phyloP scores from a whole-genome alignment of 2,329 filamentous ascomycete species.

The Monosporascus ibericus region DNA sequence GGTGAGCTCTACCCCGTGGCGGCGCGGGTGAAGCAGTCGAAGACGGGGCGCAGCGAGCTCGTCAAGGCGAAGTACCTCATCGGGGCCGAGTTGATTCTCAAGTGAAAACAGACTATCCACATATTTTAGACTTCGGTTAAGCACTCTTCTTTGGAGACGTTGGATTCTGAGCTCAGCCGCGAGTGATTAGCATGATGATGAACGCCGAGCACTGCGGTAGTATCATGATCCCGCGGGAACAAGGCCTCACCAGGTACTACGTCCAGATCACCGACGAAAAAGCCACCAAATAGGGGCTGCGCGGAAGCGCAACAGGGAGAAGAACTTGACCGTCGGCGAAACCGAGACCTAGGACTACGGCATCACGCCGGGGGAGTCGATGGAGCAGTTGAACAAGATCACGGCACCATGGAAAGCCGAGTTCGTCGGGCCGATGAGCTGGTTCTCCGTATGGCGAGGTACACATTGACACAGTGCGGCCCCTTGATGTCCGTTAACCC shows the following conservation, averaged over 20 bases:
- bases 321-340: neutral
- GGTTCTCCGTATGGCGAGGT: constrained; percentile 30
- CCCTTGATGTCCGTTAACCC: too few relatives aligned
- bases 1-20: constrained; percentile 10
- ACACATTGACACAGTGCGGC: neutral
- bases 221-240: constrained; percentile 28
- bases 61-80: constrained; percentile 26
- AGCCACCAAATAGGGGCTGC: neutral
- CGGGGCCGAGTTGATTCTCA: constrained; percentile 24
- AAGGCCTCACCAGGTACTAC: constrained; percentile 22
- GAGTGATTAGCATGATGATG: constrained; percentile 12
- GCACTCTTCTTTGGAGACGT: neutral
- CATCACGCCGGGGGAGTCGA: constrained; percentile 29
- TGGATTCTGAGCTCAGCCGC: neutral
- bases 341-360: constrained; percentile 21
- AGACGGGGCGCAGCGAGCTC: constrained; percentile 15
- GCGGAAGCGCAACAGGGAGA: neutral
- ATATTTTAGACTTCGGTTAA: constrained; percentile 26
- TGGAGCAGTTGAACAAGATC: constrained; percentile 28
- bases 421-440: constrained; percentile 25
- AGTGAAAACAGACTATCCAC: constrained; percentile 22
- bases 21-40: constrained; percentile 14
- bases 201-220: constrained; percentile 23
- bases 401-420: constrained; percentile 26
- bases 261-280: constrained; percentile 3